phyloP scores from a whole-genome alignment of 129 eudicot genomes.

The Helianthus tuberosus region DNA sequence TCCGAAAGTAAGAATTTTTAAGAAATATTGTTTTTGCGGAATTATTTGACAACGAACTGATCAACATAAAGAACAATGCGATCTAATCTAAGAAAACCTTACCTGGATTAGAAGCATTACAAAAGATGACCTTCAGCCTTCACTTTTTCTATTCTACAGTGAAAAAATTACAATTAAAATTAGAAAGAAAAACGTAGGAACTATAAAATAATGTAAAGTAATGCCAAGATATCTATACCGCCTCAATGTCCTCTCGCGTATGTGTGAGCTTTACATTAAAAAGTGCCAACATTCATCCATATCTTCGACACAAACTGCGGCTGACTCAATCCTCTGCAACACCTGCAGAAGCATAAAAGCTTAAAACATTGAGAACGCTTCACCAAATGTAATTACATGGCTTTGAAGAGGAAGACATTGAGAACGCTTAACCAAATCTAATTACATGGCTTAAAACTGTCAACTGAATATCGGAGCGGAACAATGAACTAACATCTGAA shows the following conservation, averaged over 20 bases:
- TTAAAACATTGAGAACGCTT: background rate
- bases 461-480: no score
- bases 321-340: slow-evolving; percentile 62
- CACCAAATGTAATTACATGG: slow-evolving; percentile 1
- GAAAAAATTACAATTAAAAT: background rate
- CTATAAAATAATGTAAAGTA: background rate
- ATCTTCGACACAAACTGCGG: slow-evolving; percentile 74
- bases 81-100: slow-evolving; percentile 12
- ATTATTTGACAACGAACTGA: background rate
- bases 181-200: background rate
- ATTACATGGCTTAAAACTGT: no score
- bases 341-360: slow-evolving; percentile 53
- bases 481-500: no score
- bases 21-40: background rate
- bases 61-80: background rate
- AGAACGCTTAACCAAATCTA: no score
- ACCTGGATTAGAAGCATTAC: slow-evolving; percentile 93
- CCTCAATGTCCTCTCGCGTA: slow-evolving; percentile 95
- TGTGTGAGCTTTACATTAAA: slow-evolving; percentile 88
- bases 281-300: slow-evolving; percentile 90
- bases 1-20: no score
- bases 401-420: background rate
- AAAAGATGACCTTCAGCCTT: slow-evolving; percentile 57
- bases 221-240: slow-evolving; percentile 46
- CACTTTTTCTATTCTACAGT: background rate